Conservation (phyloP, 31 red algal genomes). For the Porphyra umbilicalis region DNA sequence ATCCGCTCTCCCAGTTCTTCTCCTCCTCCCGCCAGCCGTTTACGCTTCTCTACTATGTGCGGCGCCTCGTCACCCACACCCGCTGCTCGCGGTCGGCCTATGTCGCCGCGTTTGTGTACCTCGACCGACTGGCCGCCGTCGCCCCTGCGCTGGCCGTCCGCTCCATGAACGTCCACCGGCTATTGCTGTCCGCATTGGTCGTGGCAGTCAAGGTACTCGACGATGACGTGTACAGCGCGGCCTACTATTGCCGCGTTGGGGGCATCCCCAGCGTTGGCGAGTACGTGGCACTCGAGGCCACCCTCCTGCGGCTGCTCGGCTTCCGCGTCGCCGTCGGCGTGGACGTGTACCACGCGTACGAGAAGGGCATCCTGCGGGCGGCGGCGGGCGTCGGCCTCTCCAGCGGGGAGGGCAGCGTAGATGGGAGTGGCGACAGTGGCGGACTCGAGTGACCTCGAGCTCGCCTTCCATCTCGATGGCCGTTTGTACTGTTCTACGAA, state of each 20-base stretch:
- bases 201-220: slow-evolving; percentile 85
- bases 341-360: slow-evolving; percentile 24
- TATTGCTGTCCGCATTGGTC: slow-evolving; percentile 71
- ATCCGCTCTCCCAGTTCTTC: slow-evolving; percentile 1
- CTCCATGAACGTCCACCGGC: slow-evolving; percentile 74
- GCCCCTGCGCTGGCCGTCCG: slow-evolving; percentile 16
- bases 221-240: slow-evolving; percentile 81
- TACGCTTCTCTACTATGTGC: slow-evolving; percentile 3
- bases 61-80: slow-evolving; percentile 46
- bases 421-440: no score
- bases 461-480: no score
- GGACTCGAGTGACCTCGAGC: no score
- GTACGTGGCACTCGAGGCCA: slow-evolving; percentile 58
- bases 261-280: slow-evolving; percentile 52
- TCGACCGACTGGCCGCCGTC: slow-evolving; percentile 43
- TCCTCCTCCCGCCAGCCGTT: slow-evolving; percentile 1
- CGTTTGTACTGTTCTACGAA: no score
- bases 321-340: slow-evolving; percentile 45
- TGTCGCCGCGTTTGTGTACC: slow-evolving; percentile 43
- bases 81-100: slow-evolving; percentile 57
- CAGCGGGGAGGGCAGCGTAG: no score
- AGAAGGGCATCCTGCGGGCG: slow-evolving; percentile 30
- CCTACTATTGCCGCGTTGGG: slow-evolving; percentile 79
- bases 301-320: slow-evolving; percentile 40
- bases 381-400: no score